Conservation (phyloP, 106 monocot genomes). For the Acanthochlamys bracteata region DNA sequence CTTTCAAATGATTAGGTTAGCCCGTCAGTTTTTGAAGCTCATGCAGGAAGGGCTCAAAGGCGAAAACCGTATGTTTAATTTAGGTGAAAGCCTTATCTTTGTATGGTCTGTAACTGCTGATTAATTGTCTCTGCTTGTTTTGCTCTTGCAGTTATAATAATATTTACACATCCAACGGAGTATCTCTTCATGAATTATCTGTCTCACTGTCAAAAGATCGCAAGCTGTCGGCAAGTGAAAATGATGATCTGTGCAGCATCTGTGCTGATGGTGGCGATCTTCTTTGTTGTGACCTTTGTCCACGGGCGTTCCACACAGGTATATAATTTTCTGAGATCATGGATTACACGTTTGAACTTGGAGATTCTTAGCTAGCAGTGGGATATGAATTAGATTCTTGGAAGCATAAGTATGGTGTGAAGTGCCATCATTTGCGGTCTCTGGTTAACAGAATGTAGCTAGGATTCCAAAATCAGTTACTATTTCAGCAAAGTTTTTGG, state of each 20-base stretch:
- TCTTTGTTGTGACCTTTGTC: slow-evolving; percentile 90
- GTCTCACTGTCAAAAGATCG: slow-evolving; percentile 72
- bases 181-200: slow-evolving; percentile 92
- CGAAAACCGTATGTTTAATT: slow-evolving; percentile 73
- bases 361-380: no score
- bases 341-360: no score
- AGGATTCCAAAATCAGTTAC: no score
- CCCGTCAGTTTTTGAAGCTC: slow-evolving; percentile 98
- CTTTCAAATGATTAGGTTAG: slow-evolving; percentile 54
- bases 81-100: not conserved
- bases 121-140: slow-evolving; percentile 1
- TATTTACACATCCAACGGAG: slow-evolving; percentile 97
- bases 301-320: slow-evolving; percentile 96
- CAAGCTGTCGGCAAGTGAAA: slow-evolving; percentile 49
- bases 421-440: no score
- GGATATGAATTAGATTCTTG: no score
- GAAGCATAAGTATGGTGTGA: no score
- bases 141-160: slow-evolving; percentile 63
- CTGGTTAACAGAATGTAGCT: no score
- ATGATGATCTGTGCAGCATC: slow-evolving; percentile 86
- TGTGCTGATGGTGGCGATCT: slow-evolving; percentile 93
- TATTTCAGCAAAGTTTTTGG: no score
- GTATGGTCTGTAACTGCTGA: not conserved
- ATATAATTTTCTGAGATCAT: not conserved
- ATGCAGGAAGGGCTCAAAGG: slow-evolving; percentile 82